Evolutionary conservation across 2,329 filamentous ascomycete genomes (phyloP), one percentile per base, ranked within the genome.

Genomic region (Achaetomium macrosporum): DNA sequence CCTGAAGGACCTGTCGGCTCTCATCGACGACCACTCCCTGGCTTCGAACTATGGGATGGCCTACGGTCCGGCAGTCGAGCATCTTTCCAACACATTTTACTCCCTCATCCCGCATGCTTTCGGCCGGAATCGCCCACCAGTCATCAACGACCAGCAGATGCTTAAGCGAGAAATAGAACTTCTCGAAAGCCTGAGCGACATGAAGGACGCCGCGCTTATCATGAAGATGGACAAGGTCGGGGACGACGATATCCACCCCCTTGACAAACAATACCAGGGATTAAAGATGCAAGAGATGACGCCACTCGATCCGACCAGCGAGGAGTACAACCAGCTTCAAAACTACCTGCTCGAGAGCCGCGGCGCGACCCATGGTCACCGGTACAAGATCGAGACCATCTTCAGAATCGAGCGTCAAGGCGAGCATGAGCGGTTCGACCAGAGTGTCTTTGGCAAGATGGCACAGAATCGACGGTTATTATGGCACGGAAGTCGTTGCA

Each of bases 401-500:
- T 95, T 95, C 77, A 84, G 89, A 37, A 87, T 95, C 58, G 83
- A 90, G 64, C 83, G 90, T 1, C 66, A 80, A 15, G 87, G 87
- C 40, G 90, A 95, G 68, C 69, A 74, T 7, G 77, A 83, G 1
- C 84, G 87, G 1, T 91, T 92, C 63, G 69, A 82, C 5, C 69
- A 77, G 40, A 82, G 78, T 41, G 49, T 66, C 8, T 84, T 76
- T 55, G 68, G 78, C 19, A 76, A 73, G 2, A 63, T 77, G 44
- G 65, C 75, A 10, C 71, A 76, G 44, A 81, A 93, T 65, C 81
- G 86, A 20, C 82, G 88, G 16, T 81, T 95, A 1, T 76, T 96
- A 2, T 96, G 90, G 90, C 90, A 95, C 65, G 90, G 90, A 15
- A 91, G 87, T 15, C 83, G 89, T 33, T 79, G 77, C 31, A 93